Evolutionary conservation across 805 yeast species (phyloP), one percentile per base, ranked within the genome.

Genomic region (Hanseniaspora lindneri): DNA sequence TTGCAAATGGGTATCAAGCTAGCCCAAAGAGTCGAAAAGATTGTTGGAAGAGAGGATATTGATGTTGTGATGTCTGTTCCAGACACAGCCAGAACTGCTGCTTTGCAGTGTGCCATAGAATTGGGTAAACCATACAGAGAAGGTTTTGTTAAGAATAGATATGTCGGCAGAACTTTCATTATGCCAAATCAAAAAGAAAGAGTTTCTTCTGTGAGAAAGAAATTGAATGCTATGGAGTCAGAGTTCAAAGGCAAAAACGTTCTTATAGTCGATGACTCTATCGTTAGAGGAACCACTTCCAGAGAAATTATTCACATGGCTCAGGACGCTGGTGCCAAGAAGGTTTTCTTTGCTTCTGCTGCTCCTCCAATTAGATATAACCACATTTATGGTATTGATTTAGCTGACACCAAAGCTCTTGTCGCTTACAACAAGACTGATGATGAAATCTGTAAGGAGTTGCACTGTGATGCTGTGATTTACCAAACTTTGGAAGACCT

Each of bases 41-140:
- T 73, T 33, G 42, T 61, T 16, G 71, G 72, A 41, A 64, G 68
- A 36, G 66, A 72, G 46, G 76, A 76, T 52, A 80, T 92, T 49
- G 98, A 92, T 59, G 98, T 89, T 41, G 95, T 92, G 33, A 85
- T 92, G 51, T 96, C 98, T 2, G 98, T 92, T 13, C 98, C 98
- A 10, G 98, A 92, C 64, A 92, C 98, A 7, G 80, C 97, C n/a
- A 77, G 97, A 66, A 88, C 94, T 37, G 80, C 95, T 20, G 97
- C 97, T 1, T 66, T 88, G 52, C 92, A 92, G 61, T 82, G 95
- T 66, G 89, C 97, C 1, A 88, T 83, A 32, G 71, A 78, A 41
- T 71, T 92, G 54, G 75, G 77, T 41, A 62, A 86, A 17, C 94
- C 95, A 17, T 92, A 86, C 67, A 77, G 98, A 61, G 98, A 92